Evolutionary conservation across 106 monocot genomes (phyloP).

Genomic region (Narthecium ossifragum): DNA sequence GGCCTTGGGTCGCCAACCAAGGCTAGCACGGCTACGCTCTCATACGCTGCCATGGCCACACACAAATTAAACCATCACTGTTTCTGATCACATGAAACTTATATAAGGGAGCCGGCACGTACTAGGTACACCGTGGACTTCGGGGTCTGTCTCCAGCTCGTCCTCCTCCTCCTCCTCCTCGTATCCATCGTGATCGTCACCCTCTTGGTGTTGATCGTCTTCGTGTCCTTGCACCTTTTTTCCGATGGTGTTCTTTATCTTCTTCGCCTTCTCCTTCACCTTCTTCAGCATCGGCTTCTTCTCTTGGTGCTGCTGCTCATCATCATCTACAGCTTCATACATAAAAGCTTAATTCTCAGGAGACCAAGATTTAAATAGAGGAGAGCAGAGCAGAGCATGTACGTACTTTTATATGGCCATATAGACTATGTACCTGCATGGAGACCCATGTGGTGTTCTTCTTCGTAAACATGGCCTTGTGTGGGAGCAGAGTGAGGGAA

Average conservation of each 20-base stretch:
- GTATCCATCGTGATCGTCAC: not conserved
- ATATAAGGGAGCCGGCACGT: no score
- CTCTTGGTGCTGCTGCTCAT: constrained; percentile 4
- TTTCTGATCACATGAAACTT: no score
- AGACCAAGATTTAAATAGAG: no score
- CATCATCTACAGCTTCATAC: not conserved
- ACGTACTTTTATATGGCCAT: not conserved
- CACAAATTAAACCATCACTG: no score
- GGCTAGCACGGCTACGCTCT: no score
- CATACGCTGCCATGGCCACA: no score
- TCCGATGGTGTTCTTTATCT: constrained; percentile 11
- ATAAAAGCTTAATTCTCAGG: no score
- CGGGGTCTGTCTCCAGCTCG: not conserved
- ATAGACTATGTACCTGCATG: not conserved
- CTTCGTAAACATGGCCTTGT: not conserved
- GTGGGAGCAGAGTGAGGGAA: not conserved
- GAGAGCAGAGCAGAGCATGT: not conserved
- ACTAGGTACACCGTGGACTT: not conserved
- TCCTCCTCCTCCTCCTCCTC: not conserved
- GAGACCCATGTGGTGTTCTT: not conserved
- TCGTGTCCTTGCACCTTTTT: constrained; percentile 7
- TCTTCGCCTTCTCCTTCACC: constrained; percentile 18
- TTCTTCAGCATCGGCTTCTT: constrained; percentile 20
- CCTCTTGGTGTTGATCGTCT: not conserved
- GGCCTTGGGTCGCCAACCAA: no score